Conservation (phyloP, 305 asterid genomes). For the Salvia sclarea region DNA sequence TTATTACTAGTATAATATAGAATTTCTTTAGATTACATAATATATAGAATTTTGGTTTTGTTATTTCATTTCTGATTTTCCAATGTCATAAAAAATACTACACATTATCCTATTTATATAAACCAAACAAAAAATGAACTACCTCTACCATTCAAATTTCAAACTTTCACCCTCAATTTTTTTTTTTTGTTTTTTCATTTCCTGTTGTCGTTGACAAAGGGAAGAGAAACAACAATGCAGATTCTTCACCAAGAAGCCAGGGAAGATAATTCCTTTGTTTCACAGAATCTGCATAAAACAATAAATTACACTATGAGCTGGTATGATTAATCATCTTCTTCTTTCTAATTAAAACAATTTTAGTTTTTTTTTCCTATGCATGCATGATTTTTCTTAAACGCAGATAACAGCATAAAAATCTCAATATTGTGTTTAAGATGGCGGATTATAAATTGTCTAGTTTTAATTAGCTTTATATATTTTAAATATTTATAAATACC, state of each 20-base stretch:
- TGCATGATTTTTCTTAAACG: not conserved
- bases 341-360: not conserved
- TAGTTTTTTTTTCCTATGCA: not conserved
- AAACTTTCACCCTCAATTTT: slow-evolving; percentile 12
- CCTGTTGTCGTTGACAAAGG: not conserved
- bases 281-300: slow-evolving; percentile 21
- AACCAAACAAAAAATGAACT: slow-evolving; percentile 15
- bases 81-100: not conserved
- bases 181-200: not conserved
- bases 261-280: slow-evolving; percentile 29
- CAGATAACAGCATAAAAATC: not conserved
- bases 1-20: too few relatives aligned
- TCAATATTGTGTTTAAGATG: not conserved
- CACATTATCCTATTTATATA: slow-evolving; percentile 1
- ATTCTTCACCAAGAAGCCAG: slow-evolving; percentile 28
- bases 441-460: not conserved
- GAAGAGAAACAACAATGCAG: slow-evolving; percentile 23
- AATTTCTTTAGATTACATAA: too few relatives aligned
- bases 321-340: slow-evolving; percentile 5
- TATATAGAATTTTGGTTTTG: too few relatives aligned
- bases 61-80: not conserved
- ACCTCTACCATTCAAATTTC: slow-evolving; percentile 27
- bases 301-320: slow-evolving; percentile 21
- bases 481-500: too few relatives aligned
- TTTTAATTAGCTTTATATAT: not conserved